These are phyloP conservation scores for Kluyveromyces siamensis DNA, from an alignment of 805 yeast genomes.

Conservation along the genomic window DNA sequence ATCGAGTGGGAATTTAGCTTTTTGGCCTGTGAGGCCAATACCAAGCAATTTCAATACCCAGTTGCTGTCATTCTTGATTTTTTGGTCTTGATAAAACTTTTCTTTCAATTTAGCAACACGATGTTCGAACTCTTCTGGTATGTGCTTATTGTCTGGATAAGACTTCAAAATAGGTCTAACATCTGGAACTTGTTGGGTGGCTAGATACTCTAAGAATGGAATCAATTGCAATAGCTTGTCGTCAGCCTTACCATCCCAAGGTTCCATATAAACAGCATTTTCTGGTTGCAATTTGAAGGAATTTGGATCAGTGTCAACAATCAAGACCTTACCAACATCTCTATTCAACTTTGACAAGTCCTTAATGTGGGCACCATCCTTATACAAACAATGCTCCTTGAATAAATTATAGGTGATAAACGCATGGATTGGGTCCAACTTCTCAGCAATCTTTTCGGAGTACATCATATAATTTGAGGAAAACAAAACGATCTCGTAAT, in stretches of 20 bases:
- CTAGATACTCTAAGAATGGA: constrained; percentile 90
- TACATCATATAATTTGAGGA: constrained; percentile 78
- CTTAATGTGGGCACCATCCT: constrained; percentile 83
- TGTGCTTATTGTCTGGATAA: constrained; percentile 53
- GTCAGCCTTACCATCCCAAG: constrained; percentile 83
- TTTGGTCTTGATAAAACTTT: constrained; percentile 53
- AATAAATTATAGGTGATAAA: constrained; percentile 77
- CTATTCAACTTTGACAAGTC: constrained; percentile 87
- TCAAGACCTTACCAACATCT: constrained; percentile 71
- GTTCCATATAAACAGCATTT: constrained; percentile 75
- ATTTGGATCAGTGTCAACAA: constrained; percentile 69
- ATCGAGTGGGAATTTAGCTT: constrained; percentile 63
- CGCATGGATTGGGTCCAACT: constrained; percentile 90
- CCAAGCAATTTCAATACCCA: constrained; percentile 61
- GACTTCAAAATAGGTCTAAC: constrained; percentile 81
- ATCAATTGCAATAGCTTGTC: constrained; percentile 73
- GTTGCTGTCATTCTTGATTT: constrained; percentile 34
- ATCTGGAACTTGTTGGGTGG: constrained; percentile 76
- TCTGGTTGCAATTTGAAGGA: constrained; percentile 81
- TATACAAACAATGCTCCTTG: constrained; percentile 80
- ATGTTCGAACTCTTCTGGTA: constrained; percentile 69
- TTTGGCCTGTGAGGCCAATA: constrained; percentile 25
- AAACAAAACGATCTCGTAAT: constrained; percentile 91
- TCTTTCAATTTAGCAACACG: constrained; percentile 72
- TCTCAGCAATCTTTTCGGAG: constrained; percentile 74